Evolutionary conservation across 805 yeast species (phyloP).

Genomic region (Yarrowia sp.): DNA sequence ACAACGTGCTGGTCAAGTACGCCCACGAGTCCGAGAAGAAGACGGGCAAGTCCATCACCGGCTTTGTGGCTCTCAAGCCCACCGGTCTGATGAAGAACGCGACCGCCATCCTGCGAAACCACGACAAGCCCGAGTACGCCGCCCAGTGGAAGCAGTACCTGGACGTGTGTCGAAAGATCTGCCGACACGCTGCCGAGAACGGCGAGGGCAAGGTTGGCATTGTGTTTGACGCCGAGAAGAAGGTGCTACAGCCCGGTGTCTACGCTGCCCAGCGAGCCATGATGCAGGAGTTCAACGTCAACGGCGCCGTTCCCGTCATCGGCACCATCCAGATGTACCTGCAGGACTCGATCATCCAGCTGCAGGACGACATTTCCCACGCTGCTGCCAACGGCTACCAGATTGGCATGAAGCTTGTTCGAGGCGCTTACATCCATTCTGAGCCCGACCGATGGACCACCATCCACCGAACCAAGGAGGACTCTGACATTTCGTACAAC

Average conservation of each 20-base stretch:
- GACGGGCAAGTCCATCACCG: constrained; percentile 60
- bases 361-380: constrained; percentile 66
- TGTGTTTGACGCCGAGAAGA: constrained; percentile 85
- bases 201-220: constrained; percentile 65
- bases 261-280: constrained; percentile 86
- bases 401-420: constrained; percentile 85
- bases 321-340: constrained; percentile 95
- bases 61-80: constrained; percentile 92
- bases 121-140: constrained; percentile 59
- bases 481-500: constrained; percentile 81
- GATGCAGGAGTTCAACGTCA: constrained; percentile 73
- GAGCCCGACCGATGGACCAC: constrained; percentile 73
- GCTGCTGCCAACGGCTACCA: constrained; percentile 70
- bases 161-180: constrained; percentile 67
- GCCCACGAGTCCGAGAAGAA: constrained; percentile 52
- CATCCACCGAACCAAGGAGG: constrained; percentile 76
- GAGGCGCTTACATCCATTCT: constrained; percentile 95
- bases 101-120: constrained; percentile 71
- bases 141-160: constrained; percentile 64
- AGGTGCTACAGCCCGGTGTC: constrained; percentile 87
- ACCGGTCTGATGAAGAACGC: constrained; percentile 86
- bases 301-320: constrained; percentile 70
- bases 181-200: constrained; percentile 57
- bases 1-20: constrained; percentile 67
- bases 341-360: constrained; percentile 68